phyloP scores from a whole-genome alignment of 2,329 filamentous ascomycete species.

The Helminthosporium solani region DNA sequence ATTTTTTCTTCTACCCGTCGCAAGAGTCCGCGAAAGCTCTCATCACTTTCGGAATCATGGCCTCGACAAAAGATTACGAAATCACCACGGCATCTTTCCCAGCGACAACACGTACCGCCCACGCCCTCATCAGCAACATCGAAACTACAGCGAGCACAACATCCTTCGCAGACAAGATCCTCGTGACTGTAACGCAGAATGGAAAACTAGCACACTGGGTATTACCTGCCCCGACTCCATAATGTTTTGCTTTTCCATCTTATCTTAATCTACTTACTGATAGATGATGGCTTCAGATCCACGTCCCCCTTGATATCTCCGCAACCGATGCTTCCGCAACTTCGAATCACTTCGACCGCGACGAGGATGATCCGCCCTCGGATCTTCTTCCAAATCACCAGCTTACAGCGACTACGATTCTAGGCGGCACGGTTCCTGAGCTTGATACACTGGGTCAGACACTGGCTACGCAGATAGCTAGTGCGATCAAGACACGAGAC shows the following conservation, averaged over 20 bases:
- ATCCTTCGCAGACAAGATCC: constrained; percentile 83
- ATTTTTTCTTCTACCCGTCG: background rate
- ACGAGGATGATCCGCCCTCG: constrained; percentile 28
- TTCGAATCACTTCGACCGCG: constrained; percentile 47
- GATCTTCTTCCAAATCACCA: constrained; percentile 73
- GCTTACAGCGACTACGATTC: constrained; percentile 80
- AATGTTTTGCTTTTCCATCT: constrained; percentile 3
- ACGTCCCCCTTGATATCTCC: constrained; percentile 73
- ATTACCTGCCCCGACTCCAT: constrained; percentile 24
- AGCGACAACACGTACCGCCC: constrained; percentile 56
- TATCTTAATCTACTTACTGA: background rate
- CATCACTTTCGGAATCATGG: background rate
- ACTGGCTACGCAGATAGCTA: constrained; percentile 86
- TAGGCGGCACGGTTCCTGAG: constrained; percentile 78
- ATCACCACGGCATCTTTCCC: constrained; percentile 61
- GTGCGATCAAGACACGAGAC: constrained; percentile 69
- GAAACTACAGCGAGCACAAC: constrained; percentile 71
- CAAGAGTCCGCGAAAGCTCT: background rate
- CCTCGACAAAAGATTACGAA: constrained; percentile 18
- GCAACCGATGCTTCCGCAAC: constrained; percentile 64
- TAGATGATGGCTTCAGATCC: constrained; percentile 57
- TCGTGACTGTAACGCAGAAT: constrained; percentile 84
- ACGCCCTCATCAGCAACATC: constrained; percentile 65
- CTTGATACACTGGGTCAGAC: constrained; percentile 84
- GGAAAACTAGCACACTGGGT: constrained; percentile 93